These are phyloP conservation scores for Parasitella parasitica DNA, from an alignment of 371 early-diverging fungal genomes.

Conservation along the genomic window DNA sequence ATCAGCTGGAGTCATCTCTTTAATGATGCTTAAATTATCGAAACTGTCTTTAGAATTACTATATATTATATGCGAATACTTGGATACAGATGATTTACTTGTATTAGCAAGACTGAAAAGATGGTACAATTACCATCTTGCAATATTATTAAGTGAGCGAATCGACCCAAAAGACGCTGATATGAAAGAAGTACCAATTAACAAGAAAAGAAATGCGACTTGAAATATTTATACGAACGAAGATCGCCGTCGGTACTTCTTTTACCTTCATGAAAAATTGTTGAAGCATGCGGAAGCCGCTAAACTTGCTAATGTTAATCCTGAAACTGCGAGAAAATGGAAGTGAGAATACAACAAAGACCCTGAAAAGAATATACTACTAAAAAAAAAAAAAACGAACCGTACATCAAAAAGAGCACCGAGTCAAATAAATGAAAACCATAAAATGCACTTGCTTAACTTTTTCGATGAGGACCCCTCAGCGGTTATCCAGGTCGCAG, in stretches of 20 bases:
- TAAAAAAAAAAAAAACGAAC: background rate
- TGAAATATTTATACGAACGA: slow-evolving; percentile 3
- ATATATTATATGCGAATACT: no score
- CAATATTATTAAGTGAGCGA: no score
- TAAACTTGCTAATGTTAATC: slow-evolving; percentile 1
- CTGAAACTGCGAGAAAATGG: background rate
- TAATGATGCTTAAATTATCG: no score
- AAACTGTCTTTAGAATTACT: no score
- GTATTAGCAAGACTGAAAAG: no score
- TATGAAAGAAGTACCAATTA: slow-evolving; percentile 2
- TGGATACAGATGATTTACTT: no score
- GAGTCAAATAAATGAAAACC: background rate
- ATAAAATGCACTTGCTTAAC: background rate
- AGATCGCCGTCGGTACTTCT: slow-evolving; percentile 1
- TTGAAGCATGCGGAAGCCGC: background rate
- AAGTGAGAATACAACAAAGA: background rate
- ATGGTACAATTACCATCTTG: no score
- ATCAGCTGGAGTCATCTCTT: no score
- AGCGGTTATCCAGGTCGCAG: background rate
- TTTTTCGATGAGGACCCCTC: slow-evolving; percentile 1
- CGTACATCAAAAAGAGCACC: background rate
- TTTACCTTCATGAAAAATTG: slow-evolving; percentile 4
- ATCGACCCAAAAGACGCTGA: slow-evolving; percentile 7
- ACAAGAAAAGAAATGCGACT: slow-evolving; percentile 1
- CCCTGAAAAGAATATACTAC: background rate